Evolutionary conservation across 805 yeast species (phyloP).

Genomic region (Pichia pseudocactophila): DNA sequence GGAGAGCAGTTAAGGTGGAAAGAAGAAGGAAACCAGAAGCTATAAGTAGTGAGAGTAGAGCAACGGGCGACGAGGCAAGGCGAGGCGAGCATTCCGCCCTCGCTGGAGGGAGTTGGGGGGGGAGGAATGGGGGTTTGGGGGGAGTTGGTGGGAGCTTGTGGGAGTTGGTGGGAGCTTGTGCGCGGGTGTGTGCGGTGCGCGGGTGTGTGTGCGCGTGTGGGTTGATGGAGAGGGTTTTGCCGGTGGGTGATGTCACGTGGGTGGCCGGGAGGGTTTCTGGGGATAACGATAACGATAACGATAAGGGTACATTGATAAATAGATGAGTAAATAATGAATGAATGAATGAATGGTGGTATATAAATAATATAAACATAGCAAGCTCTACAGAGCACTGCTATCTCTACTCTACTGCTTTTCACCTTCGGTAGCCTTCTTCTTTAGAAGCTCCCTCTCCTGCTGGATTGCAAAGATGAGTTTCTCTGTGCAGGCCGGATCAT

Average conservation of each 20-base stretch:
- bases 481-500: conserved; percentile 35
- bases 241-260: no score
- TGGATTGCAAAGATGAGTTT: conserved; percentile 42
- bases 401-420: no score
- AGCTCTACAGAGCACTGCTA: no score
- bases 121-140: neutral
- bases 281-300: neutral
- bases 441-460: conserved; percentile 36
- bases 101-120: neutral
- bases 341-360: neutral
- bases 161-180: no score
- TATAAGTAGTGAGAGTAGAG: neutral
- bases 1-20: neutral
- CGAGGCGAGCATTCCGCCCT: no score
- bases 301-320: neutral
- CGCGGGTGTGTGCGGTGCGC: neutral
- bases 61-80: no score
- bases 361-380: no score
- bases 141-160: no score
- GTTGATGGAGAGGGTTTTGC: neutral
- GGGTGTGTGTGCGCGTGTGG: neutral
- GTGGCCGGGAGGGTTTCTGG: neutral
- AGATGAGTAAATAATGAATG: neutral
- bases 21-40: neutral
- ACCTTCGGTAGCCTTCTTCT: no score